Percentiles rank a stretch among this genome's conserved stretches.
phyloP scores from a whole-genome alignment of 179 eudicot species.

The Beta lomatogona region DNA sequence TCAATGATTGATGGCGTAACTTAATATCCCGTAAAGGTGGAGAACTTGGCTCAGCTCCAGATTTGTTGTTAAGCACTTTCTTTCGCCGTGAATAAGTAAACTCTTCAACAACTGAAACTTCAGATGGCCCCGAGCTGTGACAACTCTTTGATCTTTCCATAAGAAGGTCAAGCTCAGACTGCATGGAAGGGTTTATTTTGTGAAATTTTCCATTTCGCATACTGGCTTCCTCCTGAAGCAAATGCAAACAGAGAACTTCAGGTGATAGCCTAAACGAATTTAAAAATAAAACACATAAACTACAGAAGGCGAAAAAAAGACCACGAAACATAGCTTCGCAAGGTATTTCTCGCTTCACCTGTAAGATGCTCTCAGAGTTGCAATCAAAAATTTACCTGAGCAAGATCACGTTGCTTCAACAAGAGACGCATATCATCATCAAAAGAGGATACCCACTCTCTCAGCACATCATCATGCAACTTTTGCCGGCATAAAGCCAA shows the following conservation, averaged over 20 bases:
- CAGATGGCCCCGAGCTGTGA: slow-evolving; percentile 46
- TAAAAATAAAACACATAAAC: neutral
- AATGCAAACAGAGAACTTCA: slow-evolving; percentile 13
- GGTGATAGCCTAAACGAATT: neutral
- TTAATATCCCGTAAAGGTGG: slow-evolving; percentile 37
- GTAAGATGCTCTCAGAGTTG: neutral
- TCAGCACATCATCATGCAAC: slow-evolving; percentile 67
- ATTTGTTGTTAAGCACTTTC: slow-evolving; percentile 44
- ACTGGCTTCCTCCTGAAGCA: slow-evolving; percentile 43
- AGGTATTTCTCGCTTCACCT: slow-evolving; percentile 2
- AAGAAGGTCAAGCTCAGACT: slow-evolving; percentile 36
- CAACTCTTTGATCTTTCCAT: slow-evolving; percentile 43
- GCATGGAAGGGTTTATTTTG: slow-evolving; percentile 19
- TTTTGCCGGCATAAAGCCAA: slow-evolving; percentile 67
- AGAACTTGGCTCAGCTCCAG: slow-evolving; percentile 46
- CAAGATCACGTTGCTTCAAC: slow-evolving; percentile 31
- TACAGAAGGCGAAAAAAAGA: neutral
- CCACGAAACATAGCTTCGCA: neutral
- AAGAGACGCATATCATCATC: slow-evolving; percentile 39
- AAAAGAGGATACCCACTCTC: slow-evolving; percentile 58
- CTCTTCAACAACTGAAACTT: slow-evolving; percentile 41
- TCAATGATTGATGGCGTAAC: slow-evolving; percentile 31
- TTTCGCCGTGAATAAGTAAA: slow-evolving; percentile 69
- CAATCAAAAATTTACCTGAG: slow-evolving; percentile 37
- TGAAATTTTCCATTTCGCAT: slow-evolving; percentile 31